Base-by-base conservation (phyloP, 2,329 filamentous ascomycete genomes). In the Xylariales sp. region DNA sequence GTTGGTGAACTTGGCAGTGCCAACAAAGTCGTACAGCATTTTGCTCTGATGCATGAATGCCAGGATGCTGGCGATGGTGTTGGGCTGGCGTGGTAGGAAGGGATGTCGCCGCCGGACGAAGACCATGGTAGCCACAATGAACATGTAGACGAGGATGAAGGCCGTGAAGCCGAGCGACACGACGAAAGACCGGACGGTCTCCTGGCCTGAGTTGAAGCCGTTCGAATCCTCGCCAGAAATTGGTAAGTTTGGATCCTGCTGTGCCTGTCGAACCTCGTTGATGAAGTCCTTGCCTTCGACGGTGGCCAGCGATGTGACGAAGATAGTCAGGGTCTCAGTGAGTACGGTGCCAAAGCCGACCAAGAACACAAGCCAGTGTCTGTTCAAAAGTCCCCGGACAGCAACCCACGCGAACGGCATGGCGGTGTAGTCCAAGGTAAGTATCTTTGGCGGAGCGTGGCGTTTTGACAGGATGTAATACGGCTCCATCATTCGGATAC, bases 41-140 rank as follows among this genome's bases (percentile, higher is more conserved):
- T 85, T 85, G 57, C 76, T 83, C 62, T 88, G 84, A 59, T 90
- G 82, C 42, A 90, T 85, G 53, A 84, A 90, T 0, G 83, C 84
- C 38, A 91, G 68, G 37, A 89, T 77, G 29, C 77, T 81, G 2
- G 85, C 81, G 49, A 91, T 89, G 15, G 85, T 88, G 50, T 82
- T 87, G 4, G 85, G 85, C 64, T 89, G 83, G 5, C 86, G 76
- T 2, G 86, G 86, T 40, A 90, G 65, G 58, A 90, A 89, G 3
- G 85, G 76, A 39, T 80, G 76, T 1, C 80, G 71, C 12, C 85
- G 76, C 2, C 76, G 72, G 14, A 67, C 40, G 51, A 84, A 83
- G 14, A 85, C 81, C 2, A 81, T 51, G 2, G 61, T 57, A 1
- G 82, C 76, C 16, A 84, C 74, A 17, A 70, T 49, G 39, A 71